Base-by-base conservation (phyloP, 306 rosid species). In the Corylus heterophylla region DNA sequence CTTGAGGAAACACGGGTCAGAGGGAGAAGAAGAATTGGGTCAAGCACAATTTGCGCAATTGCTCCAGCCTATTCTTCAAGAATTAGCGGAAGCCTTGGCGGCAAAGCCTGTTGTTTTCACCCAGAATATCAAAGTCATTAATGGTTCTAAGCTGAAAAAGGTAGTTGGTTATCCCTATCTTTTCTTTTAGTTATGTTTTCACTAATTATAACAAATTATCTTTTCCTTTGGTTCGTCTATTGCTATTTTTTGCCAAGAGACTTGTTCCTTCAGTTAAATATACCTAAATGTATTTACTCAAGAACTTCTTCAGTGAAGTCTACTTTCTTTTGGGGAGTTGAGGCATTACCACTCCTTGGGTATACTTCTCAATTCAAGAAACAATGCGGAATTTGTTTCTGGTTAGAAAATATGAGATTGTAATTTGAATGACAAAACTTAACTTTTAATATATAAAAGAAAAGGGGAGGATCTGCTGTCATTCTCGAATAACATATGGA, bases 11-110 rank as follows among this genome's bases (percentile, higher is more conserved):
- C 90, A 92, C 44, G 89, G 84, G 69, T 92, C 82, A 5, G 88
- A 91, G 77, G 95, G 93, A 35, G 88, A 88, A 71, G 92, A 88
- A 79, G 91, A 91, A 78, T 78, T 95, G 87, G 98, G 99, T 58
- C 99, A 93, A 85, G 98, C 97, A 74, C 99, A 95, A 73, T 95
- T 93, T 87, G 99, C 99, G 12, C 89, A 89, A 79, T 87, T 93
- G 68, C 93, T 95, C 80, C 99, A 95, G 85, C 80, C 83, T 74
- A 90, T 95, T 78, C 88, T 95, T 74, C 97, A 95, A 84, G 98
- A 93, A 68, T 82, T 95, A 42, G 94, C 91, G 18, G 92, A 81
- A 81, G 88, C 89, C 67, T 89, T 95, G 83, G 84, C 96, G 8
- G 85, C 80, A 81, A 88, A 85, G 78, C 88, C 78, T 69, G 76